Base-by-base conservation (phyloP, 768 basidiomycete genomes). In the Termitomyces sp. region DNA sequence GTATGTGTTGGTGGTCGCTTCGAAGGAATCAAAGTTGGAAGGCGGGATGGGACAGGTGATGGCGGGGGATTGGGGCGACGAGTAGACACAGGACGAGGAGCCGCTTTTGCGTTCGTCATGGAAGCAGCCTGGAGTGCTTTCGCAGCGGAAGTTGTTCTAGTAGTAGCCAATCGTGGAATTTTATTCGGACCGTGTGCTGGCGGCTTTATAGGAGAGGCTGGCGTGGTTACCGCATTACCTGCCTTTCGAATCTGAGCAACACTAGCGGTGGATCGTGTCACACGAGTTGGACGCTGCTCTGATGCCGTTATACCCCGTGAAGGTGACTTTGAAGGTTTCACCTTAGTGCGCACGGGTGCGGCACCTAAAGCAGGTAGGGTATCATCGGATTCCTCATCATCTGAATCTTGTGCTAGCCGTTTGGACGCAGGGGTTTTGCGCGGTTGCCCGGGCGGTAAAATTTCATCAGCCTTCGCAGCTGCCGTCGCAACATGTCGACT, bases 401-500 rank as follows among this genome's bases (percentile, higher is more conserved):
- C 87, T 3, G 86, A 85, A 60, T 88, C 88, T 53, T 80, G 77
- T 1, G 84, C 84, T 16, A 75, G 67, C 56, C 89, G 84, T 72
- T 94, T 92, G 47, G 84, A 78, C 54, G 83, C 79, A 0, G 94
- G 94, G 0, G 93, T 94, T 76, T 96, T 97, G 63, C 87, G 85
- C 32, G 89, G 92, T 67, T 92, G 92, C 20, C 87, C 90, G 9
- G 88, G 90, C 20, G 92, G 87, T 11, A 82, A 80, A 22, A 90
- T 89, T 18, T 80, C 83, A 33, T 79, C 81, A 0, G 90, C 88
- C 58, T 83, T 85, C 10, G 87, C 87, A 11, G 86, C 73, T 10
- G 88, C 89, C 8, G 80, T 75, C 7, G 83, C 84, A 56, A 91
- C 78, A 63, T 92, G 87, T 57, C 86, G 85, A 65, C 85, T 86